Base-by-base conservation (phyloP, 768 basidiomycete genomes). In the Lactarius pseudohatsudake region DNA sequence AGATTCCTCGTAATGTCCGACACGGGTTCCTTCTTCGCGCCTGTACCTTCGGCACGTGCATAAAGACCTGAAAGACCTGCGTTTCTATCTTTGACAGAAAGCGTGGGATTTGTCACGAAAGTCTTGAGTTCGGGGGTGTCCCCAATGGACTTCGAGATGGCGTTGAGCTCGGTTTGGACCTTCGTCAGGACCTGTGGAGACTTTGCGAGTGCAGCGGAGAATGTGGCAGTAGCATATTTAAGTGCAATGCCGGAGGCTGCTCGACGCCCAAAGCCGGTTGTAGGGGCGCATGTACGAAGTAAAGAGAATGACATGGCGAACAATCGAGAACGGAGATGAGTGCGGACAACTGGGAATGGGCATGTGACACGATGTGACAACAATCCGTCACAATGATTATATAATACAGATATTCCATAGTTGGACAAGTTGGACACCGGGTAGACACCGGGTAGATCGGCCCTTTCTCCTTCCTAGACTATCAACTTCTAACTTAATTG, bases 1-100 rank as follows among this genome's bases (percentile, higher is more conserved):
- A 99, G 84, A 81, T 98, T 96, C 84, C 90, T 91, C 73, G 95
- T 94, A 77, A 94, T 84, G 65, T 93, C 91, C 57, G 90, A 90
- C 59, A 90, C 77, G n/a, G 85, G 77, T 64, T 88, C 89, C 81
- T 91, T 92, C 84, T 85, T 91, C 53, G 80, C 73, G 26, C 80
- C 82, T 43, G 80, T 41, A 34, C 82, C 81, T 77, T 90, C 90
- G 40, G 89, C 82, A 64, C 86, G 86, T 67, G 86, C 77, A 75
- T 87, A 88, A 74, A 98, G 79, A 57, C 81, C 76, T 41, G 83
- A 74, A 66, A 99, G 85, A 66, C 89, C 90, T 1, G 83, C 76
- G 20, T 79, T 73, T 72, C 94, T 89, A 64, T 97, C 96, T 57
- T 86, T 82, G 54, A 84, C 77, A 9, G 94, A 92, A 22, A 99